A percentile compares a stretch with the other conserved stretches of the same genome.
These are phyloP conservation scores for Ascochyta viciae-villosae DNA, from an alignment of 2,329 filamentous ascomycete species.

Conservation along the genomic window DNA sequence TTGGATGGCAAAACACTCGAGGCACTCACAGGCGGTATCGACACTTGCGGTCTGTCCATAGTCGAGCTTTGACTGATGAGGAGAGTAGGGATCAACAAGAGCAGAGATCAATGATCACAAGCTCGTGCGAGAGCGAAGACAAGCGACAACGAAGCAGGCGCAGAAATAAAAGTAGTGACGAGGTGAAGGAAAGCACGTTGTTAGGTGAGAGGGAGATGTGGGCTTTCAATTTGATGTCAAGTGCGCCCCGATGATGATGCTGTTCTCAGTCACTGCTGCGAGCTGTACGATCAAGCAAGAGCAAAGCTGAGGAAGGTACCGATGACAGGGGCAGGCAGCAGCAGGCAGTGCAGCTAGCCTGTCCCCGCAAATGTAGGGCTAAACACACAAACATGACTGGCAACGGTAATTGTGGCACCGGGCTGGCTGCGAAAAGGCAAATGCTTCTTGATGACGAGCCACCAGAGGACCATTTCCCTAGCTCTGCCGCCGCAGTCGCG, in stretches of 20 bases:
- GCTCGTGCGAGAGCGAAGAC: neutral
- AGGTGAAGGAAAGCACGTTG: neutral
- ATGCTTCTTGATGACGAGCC: constrained; percentile 35
- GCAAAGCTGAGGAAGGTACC: constrained; percentile 14
- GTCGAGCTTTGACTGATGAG: neutral
- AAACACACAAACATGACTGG: constrained; percentile 19
- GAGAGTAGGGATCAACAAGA: neutral
- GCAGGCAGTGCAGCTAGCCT: constrained; percentile 25
- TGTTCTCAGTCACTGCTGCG: neutral
- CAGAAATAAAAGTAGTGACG: no score
- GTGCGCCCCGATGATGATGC: neutral
- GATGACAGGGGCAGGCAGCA: constrained; percentile 19
- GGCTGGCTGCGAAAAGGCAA: constrained; percentile 26
- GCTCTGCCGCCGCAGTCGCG: constrained; percentile 47
- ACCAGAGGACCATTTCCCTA: constrained; percentile 41
- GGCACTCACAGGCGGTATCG: constrained; percentile 42
- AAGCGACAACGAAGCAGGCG: neutral
- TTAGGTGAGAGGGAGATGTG: neutral
- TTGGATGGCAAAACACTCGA: neutral
- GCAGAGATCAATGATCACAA: neutral
- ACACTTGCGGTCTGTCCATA: constrained; percentile 44
- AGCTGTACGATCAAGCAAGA: constrained; percentile 7
- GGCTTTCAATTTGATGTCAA: neutral
- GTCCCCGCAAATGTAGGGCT: constrained; percentile 24
- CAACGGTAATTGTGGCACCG: constrained; percentile 22